phyloP scores from a whole-genome alignment of 768 basidiomycete species.

The Suillus subaureus region DNA sequence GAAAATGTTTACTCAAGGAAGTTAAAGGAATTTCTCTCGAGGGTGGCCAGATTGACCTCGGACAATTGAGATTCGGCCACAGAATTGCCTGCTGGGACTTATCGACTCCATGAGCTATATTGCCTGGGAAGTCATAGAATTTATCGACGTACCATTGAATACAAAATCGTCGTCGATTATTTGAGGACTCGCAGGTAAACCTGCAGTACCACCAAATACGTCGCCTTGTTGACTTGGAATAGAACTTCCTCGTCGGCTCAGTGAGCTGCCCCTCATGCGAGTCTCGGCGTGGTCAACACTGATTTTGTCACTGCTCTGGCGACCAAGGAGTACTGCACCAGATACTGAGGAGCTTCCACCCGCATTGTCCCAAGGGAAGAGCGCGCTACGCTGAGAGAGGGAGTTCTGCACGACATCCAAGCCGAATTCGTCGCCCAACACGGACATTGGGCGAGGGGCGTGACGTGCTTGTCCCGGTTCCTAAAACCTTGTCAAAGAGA shows the following conservation, averaged over 20 bases:
- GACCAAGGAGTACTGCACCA: constrained; percentile 36
- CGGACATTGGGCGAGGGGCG: constrained; percentile 58
- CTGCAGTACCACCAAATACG: constrained; percentile 43
- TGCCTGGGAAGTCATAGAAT: not conserved
- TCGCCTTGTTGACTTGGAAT: constrained; percentile 48
- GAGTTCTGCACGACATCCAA: constrained; percentile 44
- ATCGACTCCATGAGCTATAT: constrained; percentile 21
- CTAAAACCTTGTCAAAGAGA: constrained; percentile 40
- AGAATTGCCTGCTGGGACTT: constrained; percentile 31
- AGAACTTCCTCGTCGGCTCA: constrained; percentile 61
- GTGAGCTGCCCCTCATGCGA: constrained; percentile 53
- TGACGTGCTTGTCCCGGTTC: constrained; percentile 86
- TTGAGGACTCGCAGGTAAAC: constrained; percentile 57
- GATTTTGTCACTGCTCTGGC: constrained; percentile 44
- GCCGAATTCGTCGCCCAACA: constrained; percentile 51
- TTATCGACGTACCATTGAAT: constrained; percentile 56
- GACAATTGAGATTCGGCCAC: constrained; percentile 53
- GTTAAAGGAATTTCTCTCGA: constrained; percentile 79
- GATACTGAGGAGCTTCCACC: constrained; percentile 60
- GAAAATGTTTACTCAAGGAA: constrained; percentile 63
- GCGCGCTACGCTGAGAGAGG: constrained; percentile 63
- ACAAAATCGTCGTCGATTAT: constrained; percentile 61
- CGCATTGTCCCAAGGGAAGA: constrained; percentile 87
- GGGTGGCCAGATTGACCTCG: constrained; percentile 54
- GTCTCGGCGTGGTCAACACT: constrained; percentile 56